These are phyloP conservation scores for Cladosporium sp. DNA, from an alignment of 2,329 filamentous ascomycete species.

Conservation along the genomic window DNA sequence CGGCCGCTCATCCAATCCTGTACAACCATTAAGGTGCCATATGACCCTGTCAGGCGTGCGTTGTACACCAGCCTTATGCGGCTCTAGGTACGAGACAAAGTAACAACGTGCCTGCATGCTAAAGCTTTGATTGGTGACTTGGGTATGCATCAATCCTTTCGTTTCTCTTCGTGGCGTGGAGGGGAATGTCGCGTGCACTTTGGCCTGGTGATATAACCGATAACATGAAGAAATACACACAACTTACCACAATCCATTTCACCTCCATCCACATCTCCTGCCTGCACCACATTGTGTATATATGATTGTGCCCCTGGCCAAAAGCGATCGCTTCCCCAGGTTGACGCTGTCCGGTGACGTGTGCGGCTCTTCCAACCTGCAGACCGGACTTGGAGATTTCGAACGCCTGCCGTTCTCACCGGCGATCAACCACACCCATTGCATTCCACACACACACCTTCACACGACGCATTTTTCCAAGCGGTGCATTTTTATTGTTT, in stretches of 20 bases:
- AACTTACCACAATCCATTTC: too few relatives aligned
- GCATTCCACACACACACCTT: background rate
- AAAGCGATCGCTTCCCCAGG: too few relatives aligned
- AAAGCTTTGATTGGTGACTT: background rate
- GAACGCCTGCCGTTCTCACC: background rate
- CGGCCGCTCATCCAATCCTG: too few relatives aligned
- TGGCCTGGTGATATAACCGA: too few relatives aligned
- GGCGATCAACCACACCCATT: background rate
- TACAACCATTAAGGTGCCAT: background rate
- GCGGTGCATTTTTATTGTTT: background rate
- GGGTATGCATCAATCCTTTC: background rate
- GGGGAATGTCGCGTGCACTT: slow-evolving; percentile 1
- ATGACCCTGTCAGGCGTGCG: background rate
- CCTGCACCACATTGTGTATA: too few relatives aligned
- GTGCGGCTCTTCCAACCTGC: background rate
- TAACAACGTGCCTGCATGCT: background rate
- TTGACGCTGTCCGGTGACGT: background rate
- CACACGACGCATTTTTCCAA: background rate
- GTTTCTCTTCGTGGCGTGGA: background rate
- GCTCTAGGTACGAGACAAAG: too few relatives aligned
- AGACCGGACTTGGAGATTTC: background rate
- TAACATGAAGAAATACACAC: too few relatives aligned
- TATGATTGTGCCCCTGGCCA: too few relatives aligned
- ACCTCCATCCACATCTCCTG: too few relatives aligned
- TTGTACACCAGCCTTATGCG: too few relatives aligned